phyloP scores from a whole-genome alignment of 2,329 filamentous ascomycete genomes.

The Arthrobotrys pseudoclavata region DNA sequence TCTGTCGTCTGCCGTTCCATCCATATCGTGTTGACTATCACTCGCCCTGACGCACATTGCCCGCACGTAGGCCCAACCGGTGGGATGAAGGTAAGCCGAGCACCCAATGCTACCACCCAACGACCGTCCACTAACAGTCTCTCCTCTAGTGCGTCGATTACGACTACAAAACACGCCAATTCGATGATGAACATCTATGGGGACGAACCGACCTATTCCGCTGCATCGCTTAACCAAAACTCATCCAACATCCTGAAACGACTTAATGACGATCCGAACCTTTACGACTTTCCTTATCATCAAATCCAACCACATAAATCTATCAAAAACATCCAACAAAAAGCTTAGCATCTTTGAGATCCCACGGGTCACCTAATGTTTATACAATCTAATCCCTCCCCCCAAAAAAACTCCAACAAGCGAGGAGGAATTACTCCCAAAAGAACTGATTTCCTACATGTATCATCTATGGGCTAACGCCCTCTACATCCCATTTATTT shows the following conservation, averaged over 20 bases:
- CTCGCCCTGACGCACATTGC: constrained; percentile 53
- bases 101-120: not conserved
- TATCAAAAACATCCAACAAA: not conserved
- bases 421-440: not conserved
- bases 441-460: too few relatives aligned
- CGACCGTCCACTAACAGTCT: not conserved
- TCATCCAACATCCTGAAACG: not conserved
- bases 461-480: too few relatives aligned
- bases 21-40: constrained; percentile 66
- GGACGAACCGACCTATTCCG: constrained; percentile 49
- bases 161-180: constrained; percentile 42
- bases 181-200: constrained; percentile 49
- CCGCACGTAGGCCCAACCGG: constrained; percentile 54
- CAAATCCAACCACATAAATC: not conserved
- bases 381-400: constrained; percentile 7
- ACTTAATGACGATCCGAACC: constrained; percentile 9
- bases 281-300: constrained; percentile 11
- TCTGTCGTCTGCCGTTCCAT: constrained; percentile 68
- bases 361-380: constrained; percentile 29
- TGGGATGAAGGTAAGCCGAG: constrained; percentile 55
- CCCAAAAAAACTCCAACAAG: not conserved
- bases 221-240: constrained; percentile 10
- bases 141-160: constrained; percentile 46
- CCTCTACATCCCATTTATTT: not conserved
- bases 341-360: not conserved